Evolutionary conservation across 371 early-diverging fungal species (phyloP).

Genomic region (Rhizopus microsporus): DNA sequence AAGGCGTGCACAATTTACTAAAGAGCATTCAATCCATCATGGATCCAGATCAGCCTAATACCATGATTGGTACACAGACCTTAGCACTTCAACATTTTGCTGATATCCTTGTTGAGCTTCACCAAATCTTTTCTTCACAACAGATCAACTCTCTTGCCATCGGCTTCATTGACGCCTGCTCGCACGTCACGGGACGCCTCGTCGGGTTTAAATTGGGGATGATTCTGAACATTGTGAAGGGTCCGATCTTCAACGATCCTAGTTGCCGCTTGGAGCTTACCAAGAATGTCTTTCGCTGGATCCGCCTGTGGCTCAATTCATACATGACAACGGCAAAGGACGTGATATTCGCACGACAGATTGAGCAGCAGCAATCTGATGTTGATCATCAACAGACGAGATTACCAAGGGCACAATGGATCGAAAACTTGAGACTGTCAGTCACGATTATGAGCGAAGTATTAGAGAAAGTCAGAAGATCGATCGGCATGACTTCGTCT

Average conservation of each 20-base stretch:
- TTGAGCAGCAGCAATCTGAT: conserved; percentile 33
- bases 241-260: conserved; percentile 59
- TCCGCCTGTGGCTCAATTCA: conserved; percentile 56
- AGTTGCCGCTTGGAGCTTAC: conserved; percentile 53
- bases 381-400: conserved; percentile 36
- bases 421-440: conserved; percentile 57
- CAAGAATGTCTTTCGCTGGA: conserved; percentile 59
- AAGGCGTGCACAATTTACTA: conserved; percentile 40
- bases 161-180: conserved; percentile 54
- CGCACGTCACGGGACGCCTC: conserved; percentile 57
- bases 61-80: conserved; percentile 67
- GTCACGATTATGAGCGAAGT: conserved; percentile 57
- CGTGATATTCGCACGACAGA: conserved; percentile 43
- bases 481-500: conserved; percentile 37
- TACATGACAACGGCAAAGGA: conserved; percentile 50
- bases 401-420: conserved; percentile 47
- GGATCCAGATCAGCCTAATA: conserved; percentile 53
- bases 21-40: conserved; percentile 51
- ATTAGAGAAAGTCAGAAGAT: conserved; percentile 52
- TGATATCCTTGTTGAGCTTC: conserved; percentile 56
- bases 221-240: conserved; percentile 58
- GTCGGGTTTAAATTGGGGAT: conserved; percentile 59
- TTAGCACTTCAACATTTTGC: conserved; percentile 69
- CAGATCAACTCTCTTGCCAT: conserved; percentile 55
- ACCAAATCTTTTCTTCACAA: conserved; percentile 45